phyloP scores from a whole-genome alignment of 176 grass and related monocot species.

The Oryza nivara region DNA sequence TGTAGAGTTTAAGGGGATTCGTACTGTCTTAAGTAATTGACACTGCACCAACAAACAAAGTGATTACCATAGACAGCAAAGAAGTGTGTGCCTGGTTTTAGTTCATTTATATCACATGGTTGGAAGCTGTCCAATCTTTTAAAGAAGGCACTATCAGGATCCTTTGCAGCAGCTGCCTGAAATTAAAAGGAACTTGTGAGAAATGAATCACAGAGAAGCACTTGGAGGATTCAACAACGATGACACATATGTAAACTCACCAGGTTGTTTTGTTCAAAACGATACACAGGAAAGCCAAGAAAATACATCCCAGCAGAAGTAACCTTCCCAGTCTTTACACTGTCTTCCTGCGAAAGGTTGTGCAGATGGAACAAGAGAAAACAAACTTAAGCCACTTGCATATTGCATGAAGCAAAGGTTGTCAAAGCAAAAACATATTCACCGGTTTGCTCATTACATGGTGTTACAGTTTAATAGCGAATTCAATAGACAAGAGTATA shows the following conservation, averaged over 20 bases:
- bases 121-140: constrained; percentile 97
- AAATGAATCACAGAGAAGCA: constrained; percentile 13
- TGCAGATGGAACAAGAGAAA: neutral
- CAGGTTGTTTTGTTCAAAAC: constrained; percentile 74
- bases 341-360: constrained; percentile 72
- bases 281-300: constrained; percentile 93
- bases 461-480: neutral
- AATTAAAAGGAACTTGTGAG: constrained; percentile 38
- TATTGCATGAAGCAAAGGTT: constrained; percentile 10
- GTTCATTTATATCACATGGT: constrained; percentile 97
- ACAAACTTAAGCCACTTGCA: constrained; percentile 34
- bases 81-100: constrained; percentile 93
- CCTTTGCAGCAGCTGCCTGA: constrained; percentile 77
- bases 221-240: constrained; percentile 10
- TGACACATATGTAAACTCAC: constrained; percentile 47
- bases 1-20: constrained; percentile 6
- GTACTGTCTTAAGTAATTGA: constrained; percentile 8
- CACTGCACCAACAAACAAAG: neutral
- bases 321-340: constrained; percentile 77
- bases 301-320: constrained; percentile 89
- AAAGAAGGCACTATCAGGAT: constrained; percentile 91
- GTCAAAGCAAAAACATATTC: neutral
- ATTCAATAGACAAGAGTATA: neutral
- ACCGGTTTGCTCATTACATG: neutral
- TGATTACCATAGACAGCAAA: constrained; percentile 93